These are phyloP conservation scores for Suillus placidus DNA, from an alignment of 768 basidiomycete species.

Conservation along the genomic window DNA sequence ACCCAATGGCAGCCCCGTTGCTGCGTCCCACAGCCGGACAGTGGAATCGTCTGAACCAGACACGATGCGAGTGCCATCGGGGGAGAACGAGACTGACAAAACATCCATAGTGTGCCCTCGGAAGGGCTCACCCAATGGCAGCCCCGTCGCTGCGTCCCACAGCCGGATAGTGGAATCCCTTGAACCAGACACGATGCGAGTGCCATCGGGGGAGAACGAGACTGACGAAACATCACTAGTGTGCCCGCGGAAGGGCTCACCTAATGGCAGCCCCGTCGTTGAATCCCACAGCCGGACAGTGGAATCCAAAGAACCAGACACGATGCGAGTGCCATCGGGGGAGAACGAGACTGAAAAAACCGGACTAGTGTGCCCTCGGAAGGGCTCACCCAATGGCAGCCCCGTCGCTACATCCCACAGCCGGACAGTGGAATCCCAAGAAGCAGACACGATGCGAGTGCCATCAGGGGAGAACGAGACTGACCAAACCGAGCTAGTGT, in stretches of 20 bases:
- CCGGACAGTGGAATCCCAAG: too few relatives aligned
- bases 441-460: too few relatives aligned
- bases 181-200: constrained; percentile 16
- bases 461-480: too few relatives aligned
- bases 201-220: constrained; percentile 20
- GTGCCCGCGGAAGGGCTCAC: constrained; percentile 8
- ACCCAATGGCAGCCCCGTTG: too few relatives aligned
- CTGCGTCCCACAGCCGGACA: too few relatives aligned
- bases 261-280: background rate
- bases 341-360: constrained; percentile 18
- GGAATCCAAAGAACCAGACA: constrained; percentile 15
- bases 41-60: too few relatives aligned
- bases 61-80: too few relatives aligned
- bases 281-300: constrained; percentile 14
- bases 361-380: constrained; percentile 10
- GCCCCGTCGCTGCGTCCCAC: constrained; percentile 11
- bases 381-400: background rate
- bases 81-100: constrained; percentile 21
- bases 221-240: constrained; percentile 8
- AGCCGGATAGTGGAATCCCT: too few relatives aligned
- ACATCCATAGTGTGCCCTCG: constrained; percentile 20
- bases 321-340: constrained; percentile 12
- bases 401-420: too few relatives aligned
- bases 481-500: too few relatives aligned
- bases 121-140: constrained; percentile 1